phyloP scores from a whole-genome alignment of 306 rosid genomes.

The Trifolium fragiferum region DNA sequence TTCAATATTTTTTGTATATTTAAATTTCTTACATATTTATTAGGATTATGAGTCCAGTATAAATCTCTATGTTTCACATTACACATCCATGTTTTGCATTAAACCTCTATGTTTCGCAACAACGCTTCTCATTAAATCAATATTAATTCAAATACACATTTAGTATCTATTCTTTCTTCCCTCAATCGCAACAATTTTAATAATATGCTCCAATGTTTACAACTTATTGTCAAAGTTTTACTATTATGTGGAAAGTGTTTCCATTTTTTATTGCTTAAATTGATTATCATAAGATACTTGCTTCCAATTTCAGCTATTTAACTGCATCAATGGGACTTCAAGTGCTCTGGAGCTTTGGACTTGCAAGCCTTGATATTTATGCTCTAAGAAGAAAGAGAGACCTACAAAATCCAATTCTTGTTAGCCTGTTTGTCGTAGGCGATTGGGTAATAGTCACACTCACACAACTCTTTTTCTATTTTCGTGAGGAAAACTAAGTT shows the following conservation, averaged over 20 bases:
- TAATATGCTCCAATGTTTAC: slow-evolving; percentile 1
- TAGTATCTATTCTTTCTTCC: background rate
- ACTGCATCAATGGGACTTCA: slow-evolving; percentile 99
- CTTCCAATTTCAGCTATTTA: slow-evolving; percentile 71
- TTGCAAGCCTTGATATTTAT: slow-evolving; percentile 92
- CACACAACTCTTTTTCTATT: slow-evolving; percentile 33
- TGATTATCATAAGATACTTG: slow-evolving; percentile 16
- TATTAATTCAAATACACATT: background rate
- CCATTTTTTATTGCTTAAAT: slow-evolving; percentile 5
- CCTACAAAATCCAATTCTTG: slow-evolving; percentile 86
- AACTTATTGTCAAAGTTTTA: background rate
- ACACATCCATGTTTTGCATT: background rate
- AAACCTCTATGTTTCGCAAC: background rate
- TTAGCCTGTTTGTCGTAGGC: slow-evolving; percentile 94
- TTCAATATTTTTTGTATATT: slow-evolving; percentile 7
- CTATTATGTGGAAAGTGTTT: background rate
- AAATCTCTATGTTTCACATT: too few relatives aligned
- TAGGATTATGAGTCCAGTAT: slow-evolving; percentile 5
- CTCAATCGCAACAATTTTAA: background rate
- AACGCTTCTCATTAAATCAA: background rate
- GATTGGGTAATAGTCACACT: slow-evolving; percentile 78
- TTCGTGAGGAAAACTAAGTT: slow-evolving; percentile 13
- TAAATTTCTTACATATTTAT: background rate
- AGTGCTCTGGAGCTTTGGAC: slow-evolving; percentile 96
- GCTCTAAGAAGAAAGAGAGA: slow-evolving; percentile 85